A percentile compares a stretch with the other conserved stretches of the same genome.
Evolutionary conservation across 768 basidiomycete species (phyloP).

Genomic region (Boletus rubroflammeus): DNA sequence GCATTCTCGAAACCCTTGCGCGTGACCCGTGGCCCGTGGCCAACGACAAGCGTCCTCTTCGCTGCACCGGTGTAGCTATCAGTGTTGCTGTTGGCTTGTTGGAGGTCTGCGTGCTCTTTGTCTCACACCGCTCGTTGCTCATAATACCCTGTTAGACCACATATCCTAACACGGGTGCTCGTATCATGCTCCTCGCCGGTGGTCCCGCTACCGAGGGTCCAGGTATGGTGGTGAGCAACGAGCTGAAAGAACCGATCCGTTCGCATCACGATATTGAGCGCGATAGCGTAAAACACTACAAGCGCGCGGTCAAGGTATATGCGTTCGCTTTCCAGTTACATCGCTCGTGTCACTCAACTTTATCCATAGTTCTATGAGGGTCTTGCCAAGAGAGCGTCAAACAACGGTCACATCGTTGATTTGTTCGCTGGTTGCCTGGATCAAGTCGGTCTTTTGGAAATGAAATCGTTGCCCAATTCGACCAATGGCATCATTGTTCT

Average conservation of each 20-base stretch:
- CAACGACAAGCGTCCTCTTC: conserved; percentile 85
- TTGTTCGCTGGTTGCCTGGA: conserved; percentile 96
- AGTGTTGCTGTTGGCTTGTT: conserved; percentile 90
- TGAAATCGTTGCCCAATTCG: conserved; percentile 93
- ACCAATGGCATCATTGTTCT: conserved; percentile 96
- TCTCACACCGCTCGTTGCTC: not conserved
- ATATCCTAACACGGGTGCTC: conserved; percentile 92
- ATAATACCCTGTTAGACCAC: conserved; percentile 48
- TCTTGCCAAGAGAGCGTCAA: conserved; percentile 87
- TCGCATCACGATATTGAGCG: conserved; percentile 99
- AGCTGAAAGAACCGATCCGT: conserved; percentile 94
- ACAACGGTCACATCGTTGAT: conserved; percentile 93
- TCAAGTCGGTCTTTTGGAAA: conserved; percentile 95
- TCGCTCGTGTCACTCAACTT: conserved; percentile 1
- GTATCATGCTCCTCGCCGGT: conserved; percentile 95
- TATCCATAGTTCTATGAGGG: conserved; percentile 86
- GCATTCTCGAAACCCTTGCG: conserved; percentile 80
- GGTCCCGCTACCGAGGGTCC: conserved; percentile 97
- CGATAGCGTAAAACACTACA: conserved; percentile 95
- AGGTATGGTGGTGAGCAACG: conserved; percentile 93
- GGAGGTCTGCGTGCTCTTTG: conserved; percentile 49
- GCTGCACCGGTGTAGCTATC: conserved; percentile 94
- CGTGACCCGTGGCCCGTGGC: conserved; percentile 98
- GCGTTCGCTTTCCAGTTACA: not conserved
- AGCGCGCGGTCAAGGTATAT: conserved; percentile 88